Evolutionary conservation across 371 early-diverging fungal species (phyloP), one percentile per base, ranked within the genome.

Genomic region (Mucor lusitanicus): DNA sequence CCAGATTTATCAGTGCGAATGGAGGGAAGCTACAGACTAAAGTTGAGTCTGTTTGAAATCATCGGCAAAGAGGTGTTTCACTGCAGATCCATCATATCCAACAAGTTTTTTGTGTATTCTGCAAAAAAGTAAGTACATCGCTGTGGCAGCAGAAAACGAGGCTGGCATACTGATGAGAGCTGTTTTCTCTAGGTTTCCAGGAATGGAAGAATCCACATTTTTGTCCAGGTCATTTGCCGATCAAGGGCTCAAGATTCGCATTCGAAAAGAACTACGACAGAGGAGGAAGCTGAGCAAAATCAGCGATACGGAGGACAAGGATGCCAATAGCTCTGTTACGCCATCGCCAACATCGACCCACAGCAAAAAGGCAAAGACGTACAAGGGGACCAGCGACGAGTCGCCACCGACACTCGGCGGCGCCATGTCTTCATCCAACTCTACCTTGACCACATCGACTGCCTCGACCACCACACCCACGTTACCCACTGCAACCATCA

Each of bases 161-260:
- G 33, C 8, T 33, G 33, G 8, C 8, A 28, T 64, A 0, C 30
- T 61, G 37, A 32, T 60, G 17, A 25, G 33, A 7, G 33, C 1
- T 33, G 7, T 33, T 27, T 23, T 30, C 30, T 6, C 12, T 65
- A 80, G 81, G 59, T 98, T 96, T 64, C 97, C 98, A 1, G 98
- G 98, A 5, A 95, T 96, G 95, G 91, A 91, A 76, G 97, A 95
- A 64, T 94, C 96, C 0, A 98, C 97, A 0, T 88, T 87, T 63
- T 74, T 97, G 37, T 94, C 96, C 19, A 84, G 94, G 58, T 83
- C 92, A 13, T 96, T 98, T 85, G 96, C 97, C 27, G 95, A 96
- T 65, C 98, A 98, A 74, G 98, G 98, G 0, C 80, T 98, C 15
- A 95, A 96, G 69, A 95, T 98, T 59, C 90, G 97, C 19, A 94